Base-by-base conservation (phyloP, 2,329 filamentous ascomycete species). In the Ascochyta rabiei region DNA sequence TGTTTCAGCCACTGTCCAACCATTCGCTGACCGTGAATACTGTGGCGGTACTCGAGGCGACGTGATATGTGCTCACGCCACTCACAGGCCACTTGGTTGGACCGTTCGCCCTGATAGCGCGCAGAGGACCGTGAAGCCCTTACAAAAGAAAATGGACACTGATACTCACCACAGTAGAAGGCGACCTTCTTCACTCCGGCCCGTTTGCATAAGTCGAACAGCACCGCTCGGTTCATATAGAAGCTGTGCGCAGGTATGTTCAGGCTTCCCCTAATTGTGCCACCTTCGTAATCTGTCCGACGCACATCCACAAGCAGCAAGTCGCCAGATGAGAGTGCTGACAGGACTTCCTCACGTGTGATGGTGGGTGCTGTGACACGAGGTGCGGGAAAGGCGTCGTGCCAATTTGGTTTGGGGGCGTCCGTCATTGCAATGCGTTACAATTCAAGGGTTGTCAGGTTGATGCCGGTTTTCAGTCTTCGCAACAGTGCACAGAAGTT, bases 241-340 rank as follows among this genome's bases (percentile, higher is more conserved):
- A 81, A 80, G 35, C 73, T 75, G 44, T 80, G 77, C 0, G 79
- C 79, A n/a, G 79, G 79, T 35, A 81, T 68, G 54, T 80, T 80
- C 28, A 81, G 62, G 59, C 75, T 78, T n/a, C 77, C 77, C 21
- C 72, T 68, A 42, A 80, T 78, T 5, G 71, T 65, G 13, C 78
- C 79, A 31, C 79, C 79, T 48, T 78, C 76, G 57, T 78, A 80
- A 63, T 80, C 79, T n/a, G 73, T 80, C 34, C 78, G 70, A 19
- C 79, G 75, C 28, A 80, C 75, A 58, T 80, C 78, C 12, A 80
- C 68, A 44, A 79, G 64, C 35, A 80, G 75, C 47, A 79, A 63
- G 34, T 67, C 60, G 61, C 57, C 72, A 61, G 66, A 79, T 61
- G 70, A 71, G 28, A 73, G 59, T 19, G 56, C 46, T 48, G 70